A percentile compares a stretch with the other conserved stretches of the same genome.
These are phyloP conservation scores for Arthrobotrys iridis DNA, from an alignment of 2,329 filamentous ascomycete genomes.

Conservation along the genomic window DNA sequence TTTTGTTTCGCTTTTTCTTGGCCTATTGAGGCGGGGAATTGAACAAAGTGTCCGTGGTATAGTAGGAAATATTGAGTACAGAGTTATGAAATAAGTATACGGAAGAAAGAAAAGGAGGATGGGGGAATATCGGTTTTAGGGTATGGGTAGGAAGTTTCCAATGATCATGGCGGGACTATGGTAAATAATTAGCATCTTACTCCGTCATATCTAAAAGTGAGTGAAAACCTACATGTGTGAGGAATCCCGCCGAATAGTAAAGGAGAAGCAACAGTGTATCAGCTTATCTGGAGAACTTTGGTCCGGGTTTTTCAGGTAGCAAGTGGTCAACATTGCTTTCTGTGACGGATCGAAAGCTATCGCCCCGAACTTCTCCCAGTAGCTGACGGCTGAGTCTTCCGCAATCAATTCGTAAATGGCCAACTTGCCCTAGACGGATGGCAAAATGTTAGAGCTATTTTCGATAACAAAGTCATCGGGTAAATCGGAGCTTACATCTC, in stretches of 20 bases:
- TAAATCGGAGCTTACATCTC: constrained; percentile 76
- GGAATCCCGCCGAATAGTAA: constrained; percentile 92
- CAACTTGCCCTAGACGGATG: constrained; percentile 77
- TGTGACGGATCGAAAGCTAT: constrained; percentile 95
- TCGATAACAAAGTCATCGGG: constrained; percentile 16
- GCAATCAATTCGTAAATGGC: constrained; percentile 95
- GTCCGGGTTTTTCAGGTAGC: constrained; percentile 84
- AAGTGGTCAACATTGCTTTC: constrained; percentile 94
- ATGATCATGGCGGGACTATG: constrained; percentile 89
- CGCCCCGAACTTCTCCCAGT: constrained; percentile 98
- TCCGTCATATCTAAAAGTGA: constrained; percentile 58
- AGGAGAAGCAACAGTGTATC: constrained; percentile 95
- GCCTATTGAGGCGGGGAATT: background rate
- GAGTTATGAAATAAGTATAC: constrained; percentile 1
- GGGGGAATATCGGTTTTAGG: constrained; percentile 65
- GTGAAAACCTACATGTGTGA: constrained; percentile 83
- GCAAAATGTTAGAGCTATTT: background rate
- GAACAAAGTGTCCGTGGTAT: background rate
- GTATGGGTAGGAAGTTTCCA: constrained; percentile 93
- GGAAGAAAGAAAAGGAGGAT: constrained; percentile 11
- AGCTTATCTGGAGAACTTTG: constrained; percentile 75
- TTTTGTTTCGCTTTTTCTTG: constrained; percentile 8
- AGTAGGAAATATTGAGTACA: background rate
- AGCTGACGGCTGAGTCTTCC: constrained; percentile 92
- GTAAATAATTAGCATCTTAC: constrained; percentile 8